Conservation (phyloP, 257 asterid genomes). For the Scutellaria minor region DNA sequence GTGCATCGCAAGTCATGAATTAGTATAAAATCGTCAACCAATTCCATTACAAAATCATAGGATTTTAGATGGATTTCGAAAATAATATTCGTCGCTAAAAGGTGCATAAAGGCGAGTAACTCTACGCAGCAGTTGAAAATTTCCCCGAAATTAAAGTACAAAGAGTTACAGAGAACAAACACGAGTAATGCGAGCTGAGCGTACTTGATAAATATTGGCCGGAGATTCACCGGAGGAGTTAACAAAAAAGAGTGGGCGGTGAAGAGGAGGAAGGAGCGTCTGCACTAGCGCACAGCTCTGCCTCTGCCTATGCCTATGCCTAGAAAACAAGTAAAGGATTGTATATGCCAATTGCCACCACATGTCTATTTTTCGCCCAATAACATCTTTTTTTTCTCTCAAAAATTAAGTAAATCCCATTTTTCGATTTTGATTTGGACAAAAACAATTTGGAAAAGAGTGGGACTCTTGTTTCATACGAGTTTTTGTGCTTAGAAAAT, state of each 20-base stretch:
- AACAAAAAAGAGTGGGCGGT: neutral
- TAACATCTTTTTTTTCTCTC: neutral
- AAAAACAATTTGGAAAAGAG: neutral
- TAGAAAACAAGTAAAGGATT: neutral
- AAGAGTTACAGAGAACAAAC: neutral
- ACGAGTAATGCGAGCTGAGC: neutral
- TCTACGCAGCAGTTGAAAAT: constrained; percentile 8
- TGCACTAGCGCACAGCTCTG: too few species aligned
- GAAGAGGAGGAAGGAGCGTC: too few species aligned
- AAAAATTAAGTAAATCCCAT: neutral
- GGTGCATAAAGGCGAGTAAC: neutral
- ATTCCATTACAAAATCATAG: neutral
- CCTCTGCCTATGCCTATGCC: too few species aligned
- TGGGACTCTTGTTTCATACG: too few species aligned
- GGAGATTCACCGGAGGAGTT: constrained; percentile 21
- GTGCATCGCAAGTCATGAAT: neutral
- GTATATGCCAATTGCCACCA: neutral
- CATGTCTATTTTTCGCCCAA: neutral
- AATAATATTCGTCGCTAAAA: neutral
- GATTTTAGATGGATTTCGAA: neutral
- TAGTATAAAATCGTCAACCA: neutral
- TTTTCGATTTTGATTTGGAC: neutral
- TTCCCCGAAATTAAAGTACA: neutral
- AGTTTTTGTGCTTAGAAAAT: neutral
- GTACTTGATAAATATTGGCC: neutral